Conservation (phyloP, 192 early-diverging fungal genomes). For the Coemansia sp. region DNA sequence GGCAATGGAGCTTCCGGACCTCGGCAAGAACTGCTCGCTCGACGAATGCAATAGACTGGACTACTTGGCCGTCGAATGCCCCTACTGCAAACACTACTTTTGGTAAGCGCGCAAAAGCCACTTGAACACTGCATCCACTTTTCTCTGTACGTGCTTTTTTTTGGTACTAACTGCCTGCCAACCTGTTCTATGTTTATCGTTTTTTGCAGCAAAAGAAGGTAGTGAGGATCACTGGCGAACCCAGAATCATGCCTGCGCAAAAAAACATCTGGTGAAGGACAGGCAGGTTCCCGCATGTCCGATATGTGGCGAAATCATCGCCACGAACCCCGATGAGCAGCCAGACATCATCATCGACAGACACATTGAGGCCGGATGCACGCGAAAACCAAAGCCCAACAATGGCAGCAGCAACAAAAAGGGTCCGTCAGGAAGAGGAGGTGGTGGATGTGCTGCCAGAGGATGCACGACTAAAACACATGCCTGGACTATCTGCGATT, state of each 20-base stretch:
- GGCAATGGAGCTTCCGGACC: conserved; percentile 70
- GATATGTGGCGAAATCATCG: conserved; percentile 74
- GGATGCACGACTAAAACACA: conserved; percentile 69
- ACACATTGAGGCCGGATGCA: conserved; percentile 27
- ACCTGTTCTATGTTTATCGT: background rate
- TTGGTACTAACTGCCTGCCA: background rate
- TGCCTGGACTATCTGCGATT: conserved; percentile 68
- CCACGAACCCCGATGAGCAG: conserved; percentile 69
- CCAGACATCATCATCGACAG: conserved; percentile 62
- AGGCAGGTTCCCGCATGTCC: conserved; percentile 74
- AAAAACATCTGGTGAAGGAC: conserved; percentile 60
- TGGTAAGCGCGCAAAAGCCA: conserved; percentile 49
- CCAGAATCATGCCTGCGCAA: conserved; percentile 65
- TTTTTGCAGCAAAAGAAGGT: conserved; percentile 15
- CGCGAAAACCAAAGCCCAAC: conserved; percentile 31
- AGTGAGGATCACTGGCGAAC: conserved; percentile 73
- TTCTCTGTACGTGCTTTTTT: background rate
- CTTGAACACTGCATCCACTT: background rate
- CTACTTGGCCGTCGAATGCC: conserved; percentile 58
- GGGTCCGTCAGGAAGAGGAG: conserved; percentile 46
- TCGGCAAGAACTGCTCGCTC: conserved; percentile 69
- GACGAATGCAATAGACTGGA: conserved; percentile 63
- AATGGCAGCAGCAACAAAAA: conserved; percentile 43
- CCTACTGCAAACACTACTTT: conserved; percentile 48
- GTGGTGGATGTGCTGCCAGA: conserved; percentile 57